A percentile compares a stretch with the other conserved stretches of the same genome.
Evolutionary conservation across 2,329 filamentous ascomycete species (phyloP).

Genomic region (Akanthomyces dipterigenus): DNA sequence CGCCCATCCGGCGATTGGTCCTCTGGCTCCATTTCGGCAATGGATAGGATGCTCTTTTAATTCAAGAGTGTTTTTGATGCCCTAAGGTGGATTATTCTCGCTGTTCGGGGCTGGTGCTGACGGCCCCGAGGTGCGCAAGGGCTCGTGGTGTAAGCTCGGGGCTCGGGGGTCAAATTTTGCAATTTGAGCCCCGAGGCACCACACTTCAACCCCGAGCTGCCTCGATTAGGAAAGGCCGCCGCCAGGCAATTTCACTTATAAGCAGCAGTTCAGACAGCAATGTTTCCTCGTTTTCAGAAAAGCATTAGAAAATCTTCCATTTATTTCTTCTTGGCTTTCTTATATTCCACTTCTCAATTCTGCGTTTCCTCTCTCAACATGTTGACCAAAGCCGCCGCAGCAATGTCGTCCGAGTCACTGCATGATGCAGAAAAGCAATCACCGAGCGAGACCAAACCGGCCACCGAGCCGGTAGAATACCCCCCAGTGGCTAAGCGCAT

Average conservation of each 20-base stretch:
- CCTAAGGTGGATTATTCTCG: not conserved
- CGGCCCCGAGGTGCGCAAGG: not conserved
- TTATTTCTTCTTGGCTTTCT: too few species aligned
- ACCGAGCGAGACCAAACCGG: not conserved
- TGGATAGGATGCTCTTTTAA: not conserved
- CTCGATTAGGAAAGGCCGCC: not conserved
- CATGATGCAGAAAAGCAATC: constrained; percentile 1
- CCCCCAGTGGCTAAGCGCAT: not conserved
- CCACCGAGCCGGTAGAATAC: not conserved
- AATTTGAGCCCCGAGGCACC: constrained; percentile 6
- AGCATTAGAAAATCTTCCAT: too few species aligned
- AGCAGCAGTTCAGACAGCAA: not conserved
- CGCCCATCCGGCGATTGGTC: not conserved
- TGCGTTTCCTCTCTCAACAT: not conserved
- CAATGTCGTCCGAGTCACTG: not conserved
- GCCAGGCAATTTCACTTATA: not conserved
- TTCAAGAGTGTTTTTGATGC: not conserved
- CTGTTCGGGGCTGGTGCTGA: not conserved
- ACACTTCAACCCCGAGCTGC: not conserved
- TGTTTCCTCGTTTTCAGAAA: not conserved
- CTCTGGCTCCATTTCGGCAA: not conserved
- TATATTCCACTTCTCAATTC: too few species aligned
- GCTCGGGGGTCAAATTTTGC: constrained; percentile 3
- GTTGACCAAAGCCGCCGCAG: not conserved
- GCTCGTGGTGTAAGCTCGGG: not conserved